These are phyloP conservation scores for Metarhizium rileyi DNA, from an alignment of 2,329 filamentous ascomycete species.

Conservation along the genomic window DNA sequence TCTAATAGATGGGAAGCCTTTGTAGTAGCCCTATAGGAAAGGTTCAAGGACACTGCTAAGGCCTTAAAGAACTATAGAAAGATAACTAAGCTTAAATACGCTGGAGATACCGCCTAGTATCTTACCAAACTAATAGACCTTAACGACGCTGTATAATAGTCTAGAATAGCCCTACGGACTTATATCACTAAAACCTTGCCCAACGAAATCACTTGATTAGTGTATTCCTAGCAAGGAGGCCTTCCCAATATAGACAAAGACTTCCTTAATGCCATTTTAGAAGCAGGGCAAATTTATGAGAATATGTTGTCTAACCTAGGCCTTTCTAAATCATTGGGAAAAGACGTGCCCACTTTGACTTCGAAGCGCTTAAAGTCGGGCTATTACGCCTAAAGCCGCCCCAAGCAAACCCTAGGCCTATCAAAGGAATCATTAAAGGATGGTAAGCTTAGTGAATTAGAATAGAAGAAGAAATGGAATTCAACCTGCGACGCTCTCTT, in stretches of 20 bases:
- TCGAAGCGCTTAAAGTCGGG: too few species aligned
- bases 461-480: too few species aligned
- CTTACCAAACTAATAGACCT: not conserved
- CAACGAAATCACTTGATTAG: not conserved
- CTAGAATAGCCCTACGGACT: not conserved
- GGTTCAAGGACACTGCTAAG: not conserved
- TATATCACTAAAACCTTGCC: not conserved
- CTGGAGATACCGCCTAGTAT: not conserved
- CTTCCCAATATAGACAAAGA: not conserved
- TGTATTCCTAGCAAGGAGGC: not conserved
- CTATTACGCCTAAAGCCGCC: too few species aligned
- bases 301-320: not conserved
- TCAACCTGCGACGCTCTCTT: too few species aligned
- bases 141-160: not conserved
- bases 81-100: not conserved
- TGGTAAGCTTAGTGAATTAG: too few species aligned
- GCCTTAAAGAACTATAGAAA: not conserved
- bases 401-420: too few species aligned
- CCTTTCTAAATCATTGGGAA: too few species aligned
- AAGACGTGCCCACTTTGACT: too few species aligned
- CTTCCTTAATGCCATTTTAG: not conserved
- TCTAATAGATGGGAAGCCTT: not conserved
- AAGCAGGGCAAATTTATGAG: not conserved
- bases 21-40: not conserved
- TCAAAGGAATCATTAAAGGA: too few species aligned